phyloP scores from a whole-genome alignment of 148 eudicot species.

The Amaranthus palmeri region DNA sequence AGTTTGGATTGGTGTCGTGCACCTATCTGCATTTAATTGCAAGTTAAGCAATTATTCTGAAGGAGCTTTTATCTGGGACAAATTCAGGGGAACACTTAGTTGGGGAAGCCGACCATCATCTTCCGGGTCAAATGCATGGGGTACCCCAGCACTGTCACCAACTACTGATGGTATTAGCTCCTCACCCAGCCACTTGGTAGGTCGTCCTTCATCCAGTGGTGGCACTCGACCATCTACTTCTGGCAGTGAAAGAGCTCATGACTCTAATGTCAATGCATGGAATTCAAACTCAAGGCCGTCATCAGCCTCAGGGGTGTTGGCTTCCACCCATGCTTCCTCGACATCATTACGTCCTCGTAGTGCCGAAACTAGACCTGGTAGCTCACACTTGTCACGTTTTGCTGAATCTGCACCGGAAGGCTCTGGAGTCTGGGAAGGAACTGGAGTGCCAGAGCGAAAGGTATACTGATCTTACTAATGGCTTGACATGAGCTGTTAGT shows the following conservation, averaged over 20 bases:
- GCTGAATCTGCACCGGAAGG: conserved; percentile 69
- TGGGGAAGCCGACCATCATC: conserved; percentile 93
- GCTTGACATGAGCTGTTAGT: background rate
- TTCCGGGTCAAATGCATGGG: conserved; percentile 80
- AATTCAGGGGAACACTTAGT: conserved; percentile 74
- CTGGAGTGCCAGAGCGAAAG: conserved; percentile 51
- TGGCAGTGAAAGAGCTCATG: conserved; percentile 75
- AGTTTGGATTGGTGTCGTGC: background rate
- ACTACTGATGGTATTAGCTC: conserved; percentile 60
- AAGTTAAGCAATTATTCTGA: conserved; percentile 4
- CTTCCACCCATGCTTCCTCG: conserved; percentile 56
- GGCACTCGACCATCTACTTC: conserved; percentile 92
- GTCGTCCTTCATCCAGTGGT: conserved; percentile 92
- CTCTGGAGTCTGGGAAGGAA: conserved; percentile 51
- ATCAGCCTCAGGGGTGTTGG: conserved; percentile 75
- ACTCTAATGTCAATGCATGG: conserved; percentile 62
- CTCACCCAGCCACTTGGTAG: conserved; percentile 68
- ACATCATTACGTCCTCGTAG: conserved; percentile 74
- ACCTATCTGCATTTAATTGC: background rate
- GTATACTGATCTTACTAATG: conserved; percentile 36
- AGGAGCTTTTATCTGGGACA: conserved; percentile 5
- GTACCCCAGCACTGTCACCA: conserved; percentile 65
- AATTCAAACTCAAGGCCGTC: conserved; percentile 82
- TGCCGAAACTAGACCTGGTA: conserved; percentile 92
- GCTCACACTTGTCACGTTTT: conserved; percentile 90